A percentile compares a stretch with the other conserved stretches of the same genome.
phyloP scores from a whole-genome alignment of 192 early-diverging fungal species.

The Spizellomyces punctatus region DNA sequence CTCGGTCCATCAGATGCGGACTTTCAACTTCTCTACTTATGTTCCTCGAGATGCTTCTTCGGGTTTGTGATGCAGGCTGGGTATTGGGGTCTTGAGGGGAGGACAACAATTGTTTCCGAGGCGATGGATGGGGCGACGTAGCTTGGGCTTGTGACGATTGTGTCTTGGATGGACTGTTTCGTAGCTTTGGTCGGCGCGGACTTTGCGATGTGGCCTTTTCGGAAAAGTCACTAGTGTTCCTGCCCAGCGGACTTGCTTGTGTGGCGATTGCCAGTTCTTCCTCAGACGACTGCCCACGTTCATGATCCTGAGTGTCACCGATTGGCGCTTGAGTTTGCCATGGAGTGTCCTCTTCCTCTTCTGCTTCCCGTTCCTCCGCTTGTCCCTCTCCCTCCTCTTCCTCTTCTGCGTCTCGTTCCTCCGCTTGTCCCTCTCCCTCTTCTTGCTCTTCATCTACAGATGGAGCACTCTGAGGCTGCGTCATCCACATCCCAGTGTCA shows the following conservation, averaged over 20 bases:
- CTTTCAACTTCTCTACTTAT: too few species aligned
- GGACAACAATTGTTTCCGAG: too few species aligned
- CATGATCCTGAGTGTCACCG: not conserved
- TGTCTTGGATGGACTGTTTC: not conserved
- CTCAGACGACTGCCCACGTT: not conserved
- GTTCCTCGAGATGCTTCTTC: too few species aligned
- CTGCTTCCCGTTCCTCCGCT: not conserved
- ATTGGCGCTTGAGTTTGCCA: not conserved
- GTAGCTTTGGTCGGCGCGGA: not conserved
- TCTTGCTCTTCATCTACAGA: not conserved
- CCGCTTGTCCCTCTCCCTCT: not conserved
- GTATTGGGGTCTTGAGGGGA: too few species aligned
- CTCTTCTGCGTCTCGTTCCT: not conserved
- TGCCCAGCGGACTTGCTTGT: not conserved
- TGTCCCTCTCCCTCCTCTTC: not conserved
- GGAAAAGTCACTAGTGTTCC: not conserved
- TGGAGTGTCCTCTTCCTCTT: not conserved
- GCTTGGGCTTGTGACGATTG: not conserved
- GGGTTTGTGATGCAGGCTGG: too few species aligned
- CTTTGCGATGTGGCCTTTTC: not conserved
- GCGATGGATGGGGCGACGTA: too few species aligned
- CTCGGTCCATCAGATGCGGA: too few species aligned
- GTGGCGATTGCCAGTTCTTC: not conserved
- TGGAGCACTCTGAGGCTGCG: not conserved
- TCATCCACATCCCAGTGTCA: not conserved